A percentile compares a stretch with the other conserved stretches of the same genome.
Evolutionary conservation across 495 filamentous ascomycete species (phyloP).

Genomic region (Aspergillus heteromorphus): DNA sequence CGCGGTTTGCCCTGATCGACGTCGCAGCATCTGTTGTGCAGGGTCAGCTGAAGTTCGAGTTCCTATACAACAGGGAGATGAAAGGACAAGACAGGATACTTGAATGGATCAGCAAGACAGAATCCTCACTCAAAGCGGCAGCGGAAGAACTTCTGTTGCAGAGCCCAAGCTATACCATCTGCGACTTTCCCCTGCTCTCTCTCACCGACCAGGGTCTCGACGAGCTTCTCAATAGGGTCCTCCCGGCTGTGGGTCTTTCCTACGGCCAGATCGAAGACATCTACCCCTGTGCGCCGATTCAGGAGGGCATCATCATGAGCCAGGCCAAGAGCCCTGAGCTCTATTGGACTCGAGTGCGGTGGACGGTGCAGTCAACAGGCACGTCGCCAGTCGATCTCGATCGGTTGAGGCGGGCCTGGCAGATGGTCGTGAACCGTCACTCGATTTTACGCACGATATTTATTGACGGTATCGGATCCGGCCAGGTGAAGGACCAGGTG

Average conservation of each 20-base stretch:
- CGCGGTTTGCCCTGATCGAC: not conserved
- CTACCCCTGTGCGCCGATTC: conserved; percentile 41
- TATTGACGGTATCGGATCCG: conserved; percentile 18
- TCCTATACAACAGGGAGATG: too few relatives aligned
- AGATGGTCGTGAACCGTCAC: conserved; percentile 41
- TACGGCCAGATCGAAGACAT: conserved; percentile 32
- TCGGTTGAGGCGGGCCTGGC: conserved; percentile 36
- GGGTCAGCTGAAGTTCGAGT: too few relatives aligned
- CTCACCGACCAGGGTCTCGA: conserved; percentile 11
- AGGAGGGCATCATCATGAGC: conserved; percentile 42
- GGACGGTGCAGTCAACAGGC: not conserved
- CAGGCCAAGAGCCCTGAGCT: conserved; percentile 30
- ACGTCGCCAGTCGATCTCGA: conserved; percentile 12
- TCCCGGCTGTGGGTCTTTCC: conserved; percentile 11
- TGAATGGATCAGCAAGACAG: too few relatives aligned
- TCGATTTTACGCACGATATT: conserved; percentile 44
- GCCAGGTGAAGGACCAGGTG: not conserved
- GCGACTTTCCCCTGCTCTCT: not conserved
- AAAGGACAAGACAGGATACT: too few relatives aligned
- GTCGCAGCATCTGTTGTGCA: too few relatives aligned
- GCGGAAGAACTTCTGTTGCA: too few relatives aligned
- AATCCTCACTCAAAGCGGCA: too few relatives aligned
- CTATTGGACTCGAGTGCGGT: conserved; percentile 22
- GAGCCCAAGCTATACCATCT: too few relatives aligned
- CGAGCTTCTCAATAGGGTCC: not conserved